These are phyloP conservation scores for Camelina neglecta DNA, from an alignment of 345 rosid species.

Conservation along the genomic window DNA sequence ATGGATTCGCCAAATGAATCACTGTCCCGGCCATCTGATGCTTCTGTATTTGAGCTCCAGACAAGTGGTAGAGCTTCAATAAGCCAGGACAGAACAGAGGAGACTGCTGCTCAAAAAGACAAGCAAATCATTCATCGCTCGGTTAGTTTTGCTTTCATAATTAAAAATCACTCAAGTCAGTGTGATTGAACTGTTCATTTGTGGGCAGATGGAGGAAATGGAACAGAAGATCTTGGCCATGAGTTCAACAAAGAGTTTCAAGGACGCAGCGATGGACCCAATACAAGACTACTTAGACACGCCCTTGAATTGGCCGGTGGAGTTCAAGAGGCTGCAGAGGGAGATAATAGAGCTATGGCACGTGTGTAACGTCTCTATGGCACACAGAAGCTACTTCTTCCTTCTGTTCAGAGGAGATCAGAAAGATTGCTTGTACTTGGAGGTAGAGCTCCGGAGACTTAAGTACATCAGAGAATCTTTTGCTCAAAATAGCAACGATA, in stretches of 20 bases:
- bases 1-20: constrained; percentile 48
- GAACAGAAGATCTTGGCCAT: constrained; percentile 30
- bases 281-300: constrained; percentile 54
- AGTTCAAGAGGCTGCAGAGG: constrained; percentile 67
- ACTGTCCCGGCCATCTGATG: constrained; percentile 38
- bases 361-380: constrained; percentile 67
- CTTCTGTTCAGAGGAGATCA: constrained; percentile 76
- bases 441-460: constrained; percentile 75
- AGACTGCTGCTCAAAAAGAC: constrained; percentile 39
- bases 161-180: not conserved
- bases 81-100: constrained; percentile 32
- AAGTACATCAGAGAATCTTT: constrained; percentile 62
- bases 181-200: constrained; percentile 15
- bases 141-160: constrained; percentile 39
- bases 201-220: constrained; percentile 54
- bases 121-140: constrained; percentile 43
- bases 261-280: constrained; percentile 76
- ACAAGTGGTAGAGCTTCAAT: constrained; percentile 40
- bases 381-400: constrained; percentile 87
- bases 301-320: constrained; percentile 55
- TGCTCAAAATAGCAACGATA: constrained; percentile 45
- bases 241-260: constrained; percentile 50
- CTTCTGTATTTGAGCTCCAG: constrained; percentile 47
- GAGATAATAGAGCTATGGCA: constrained; percentile 87
- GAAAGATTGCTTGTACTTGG: constrained; percentile 77